These are phyloP conservation scores for Primulina eburnea DNA, from an alignment of 257 asterid genomes.

Conservation along the genomic window DNA sequence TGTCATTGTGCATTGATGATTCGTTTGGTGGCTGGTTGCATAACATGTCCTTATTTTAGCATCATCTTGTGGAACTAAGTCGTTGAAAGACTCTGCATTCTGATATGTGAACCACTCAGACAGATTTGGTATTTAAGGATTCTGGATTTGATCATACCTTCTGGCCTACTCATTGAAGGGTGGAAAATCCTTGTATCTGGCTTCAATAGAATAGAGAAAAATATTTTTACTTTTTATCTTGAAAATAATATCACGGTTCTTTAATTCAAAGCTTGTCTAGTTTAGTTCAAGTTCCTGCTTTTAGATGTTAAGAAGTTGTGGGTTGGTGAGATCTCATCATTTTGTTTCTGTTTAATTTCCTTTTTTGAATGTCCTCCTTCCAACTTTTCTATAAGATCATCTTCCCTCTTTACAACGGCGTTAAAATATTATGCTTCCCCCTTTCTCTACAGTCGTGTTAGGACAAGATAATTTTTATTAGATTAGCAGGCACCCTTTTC, in stretches of 20 bases:
- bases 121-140: too few species aligned
- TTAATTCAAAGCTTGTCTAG: too few species aligned
- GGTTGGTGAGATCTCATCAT: not conserved
- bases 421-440: not conserved
- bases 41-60: not conserved
- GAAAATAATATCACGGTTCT: too few species aligned
- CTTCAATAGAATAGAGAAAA: too few species aligned
- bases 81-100: not conserved
- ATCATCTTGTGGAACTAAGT: not conserved
- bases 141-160: too few species aligned
- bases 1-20: constrained; percentile 9
- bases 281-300: too few species aligned
- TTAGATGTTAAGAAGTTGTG: not conserved
- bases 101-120: not conserved
- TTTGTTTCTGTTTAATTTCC: not conserved
- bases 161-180: too few species aligned
- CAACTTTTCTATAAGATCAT: not conserved
- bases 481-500: not conserved
- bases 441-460: constrained; percentile 6
- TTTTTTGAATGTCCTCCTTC: not conserved
- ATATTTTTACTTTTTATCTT: too few species aligned
- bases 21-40: not conserved
- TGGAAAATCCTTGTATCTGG: too few species aligned
- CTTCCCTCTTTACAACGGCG: not conserved
- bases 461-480: not conserved